Evolutionary conservation across 495 filamentous ascomycete genomes (phyloP), one percentile per base, ranked within the genome.

Genomic region (Neurospora hispaniola): DNA sequence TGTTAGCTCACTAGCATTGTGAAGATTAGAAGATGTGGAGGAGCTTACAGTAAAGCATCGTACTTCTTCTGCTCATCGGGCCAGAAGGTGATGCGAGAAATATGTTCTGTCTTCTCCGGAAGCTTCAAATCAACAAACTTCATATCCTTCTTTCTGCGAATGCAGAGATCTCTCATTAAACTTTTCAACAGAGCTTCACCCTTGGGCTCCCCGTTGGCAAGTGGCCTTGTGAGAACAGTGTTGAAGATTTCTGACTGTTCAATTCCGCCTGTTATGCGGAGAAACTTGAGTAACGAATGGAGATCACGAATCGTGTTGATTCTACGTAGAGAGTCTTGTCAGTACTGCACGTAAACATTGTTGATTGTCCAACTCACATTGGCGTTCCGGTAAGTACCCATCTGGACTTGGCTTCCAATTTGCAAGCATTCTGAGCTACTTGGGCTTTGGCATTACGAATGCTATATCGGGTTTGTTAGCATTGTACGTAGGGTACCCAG

Each of bases 141-240:
- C 94, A 97, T 97, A 71, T 94, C 90, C 81, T 98, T 98, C 75
- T 90, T 89, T 38, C 94, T 88, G 44, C 94, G 88, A 31, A 98
- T 85, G 76, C 93, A 97, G 39, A 97, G 86, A n/a, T 91, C 92
- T 8, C 83, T 84, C 88, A 96, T 96, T 62, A 97, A 83, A 3
- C 89, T 86, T 76, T 94, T 92, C 16, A 97, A 85, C 20, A 96
- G 81, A 20, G 85, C 78, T 54, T 88, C 89, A 27, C 90, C 83
- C 4, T 77, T 69, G 14, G 68, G 71, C 4, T 90, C 84, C 6
- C 89, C 91, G 39, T 79, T 72, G 12, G 84, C 87, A 8, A 97
- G 83, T 11, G 92, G 93, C 38, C 93, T 86, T 41, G 92, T 89
- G 74, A 98, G 85, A 27, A 90, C 84, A 39, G 85, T 84, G 75